Evolutionary conservation across 2,329 filamentous ascomycete genomes (phyloP), one percentile per base, ranked within the genome.

Genomic region (Thelonectria rubi): DNA sequence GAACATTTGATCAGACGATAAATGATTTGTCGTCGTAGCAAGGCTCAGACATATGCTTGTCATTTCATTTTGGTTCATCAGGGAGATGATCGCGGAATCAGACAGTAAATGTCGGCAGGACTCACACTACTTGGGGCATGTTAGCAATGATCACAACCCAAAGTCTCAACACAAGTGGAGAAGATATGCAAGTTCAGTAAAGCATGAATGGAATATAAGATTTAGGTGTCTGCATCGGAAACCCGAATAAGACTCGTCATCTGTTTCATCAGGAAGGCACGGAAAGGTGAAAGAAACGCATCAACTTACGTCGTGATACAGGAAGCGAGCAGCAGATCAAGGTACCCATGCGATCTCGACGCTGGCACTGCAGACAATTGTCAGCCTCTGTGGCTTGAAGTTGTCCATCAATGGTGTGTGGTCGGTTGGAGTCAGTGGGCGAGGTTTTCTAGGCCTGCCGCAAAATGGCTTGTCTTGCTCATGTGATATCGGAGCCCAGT

Each of bases 371-470:
- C 34, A 62, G 58, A 56, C 50, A 21, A 45, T 14, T 15, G 62
- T 73, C 65, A 73, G 71, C 65, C 64, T 65, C 67, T 43, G 42
- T 60, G 54, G 21, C 55, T 55, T 59, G 10, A 51, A 8, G 5
- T 17, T 37, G 46, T 64, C 55, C 46, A 67, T 46, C 43, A 65
- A 61, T 17, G 26, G 50, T 47, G 26, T 20, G 30, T 45, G 56
- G 65, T 49, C 45, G 59, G 66, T 63, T 66, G 59, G 63, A 72
- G 81, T 97, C 93, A 97, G 93, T 94, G 91, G 93, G 92, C 93
- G 88, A 97, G 93, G 94, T 97, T 97, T 97, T 96, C 93, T 96
- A 97, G 92, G 93, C 93, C 93, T 97, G 93, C 92, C 93, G 80
- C 92, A 92, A 91, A 86, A 81, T 92, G 93, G 92, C 87, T 91